phyloP scores from a whole-genome alignment of 163 green algal species.

The Chlorella variabilis region DNA sequence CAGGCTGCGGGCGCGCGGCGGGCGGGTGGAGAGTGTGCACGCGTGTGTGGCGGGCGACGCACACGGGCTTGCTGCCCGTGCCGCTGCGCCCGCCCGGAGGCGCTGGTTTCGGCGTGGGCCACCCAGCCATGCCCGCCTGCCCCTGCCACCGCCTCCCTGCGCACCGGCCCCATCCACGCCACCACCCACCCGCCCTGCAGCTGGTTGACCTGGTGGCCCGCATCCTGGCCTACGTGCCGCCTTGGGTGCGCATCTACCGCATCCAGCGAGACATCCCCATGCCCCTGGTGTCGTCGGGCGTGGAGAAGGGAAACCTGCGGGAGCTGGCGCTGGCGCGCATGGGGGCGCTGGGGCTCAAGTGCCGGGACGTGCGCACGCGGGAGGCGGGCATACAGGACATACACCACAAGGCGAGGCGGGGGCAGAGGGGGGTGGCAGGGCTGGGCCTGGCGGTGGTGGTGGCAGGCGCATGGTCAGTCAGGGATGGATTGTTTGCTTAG shows the following conservation, averaged over 20 bases:
- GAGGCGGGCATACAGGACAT: constrained; percentile 98
- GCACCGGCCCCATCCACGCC: no score
- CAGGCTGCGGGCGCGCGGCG: neutral
- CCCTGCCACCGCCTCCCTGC: neutral
- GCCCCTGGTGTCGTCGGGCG: constrained; percentile 83
- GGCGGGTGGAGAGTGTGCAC: neutral
- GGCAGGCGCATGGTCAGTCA: no score
- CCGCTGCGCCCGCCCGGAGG: no score
- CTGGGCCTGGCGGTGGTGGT: neutral
- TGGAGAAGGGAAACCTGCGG: constrained; percentile 87
- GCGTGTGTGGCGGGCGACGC: no score
- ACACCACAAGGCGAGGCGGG: constrained; percentile 75
- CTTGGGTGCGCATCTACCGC: constrained; percentile 95
- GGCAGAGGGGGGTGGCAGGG: no score
- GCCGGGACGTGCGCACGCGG: constrained; percentile 90
- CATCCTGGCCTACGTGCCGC: constrained; percentile 92
- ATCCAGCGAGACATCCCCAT: constrained; percentile 98
- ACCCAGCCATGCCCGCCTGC: no score
- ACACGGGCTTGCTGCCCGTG: no score
- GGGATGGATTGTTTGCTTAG: no score
- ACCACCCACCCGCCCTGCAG: constrained; percentile 6
- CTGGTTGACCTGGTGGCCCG: constrained; percentile 94
- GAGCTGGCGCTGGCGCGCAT: constrained; percentile 95
- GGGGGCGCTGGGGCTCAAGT: constrained; percentile 88
- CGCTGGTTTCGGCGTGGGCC: no score